phyloP scores from a whole-genome alignment of 495 filamentous ascomycete genomes.

The Pseudomonodictys pantanalensis region DNA sequence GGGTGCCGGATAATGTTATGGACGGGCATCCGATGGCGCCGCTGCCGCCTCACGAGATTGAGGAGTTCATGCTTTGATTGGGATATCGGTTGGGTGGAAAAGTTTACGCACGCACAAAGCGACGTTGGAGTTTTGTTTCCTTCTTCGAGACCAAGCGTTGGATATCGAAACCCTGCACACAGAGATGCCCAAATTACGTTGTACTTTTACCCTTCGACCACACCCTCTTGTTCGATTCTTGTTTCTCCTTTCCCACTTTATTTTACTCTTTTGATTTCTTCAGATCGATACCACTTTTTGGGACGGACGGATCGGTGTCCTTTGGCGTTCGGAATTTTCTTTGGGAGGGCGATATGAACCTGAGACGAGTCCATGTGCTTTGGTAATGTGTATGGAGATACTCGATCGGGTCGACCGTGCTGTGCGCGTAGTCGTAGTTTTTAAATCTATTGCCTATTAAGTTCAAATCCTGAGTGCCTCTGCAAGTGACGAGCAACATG shows the following conservation, averaged over 20 bases:
- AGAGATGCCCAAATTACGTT: conserved; percentile 25
- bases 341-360: not conserved
- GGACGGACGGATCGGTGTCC: not conserved
- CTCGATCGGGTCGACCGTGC: not conserved
- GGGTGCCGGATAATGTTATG: conserved; percentile 52
- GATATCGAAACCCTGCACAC: conserved; percentile 3
- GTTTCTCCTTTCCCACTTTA: conserved; percentile 23
- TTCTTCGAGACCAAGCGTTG: not conserved
- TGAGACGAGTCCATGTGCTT: not conserved
- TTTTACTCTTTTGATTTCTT: conserved; percentile 16
- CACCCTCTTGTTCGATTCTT: conserved; percentile 22
- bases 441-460: not conserved
- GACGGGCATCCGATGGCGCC: not conserved
- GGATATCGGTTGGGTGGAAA: not conserved
- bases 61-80: conserved; percentile 25
- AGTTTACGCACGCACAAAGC: conserved; percentile 11
- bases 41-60: conserved; percentile 12
- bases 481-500: too few relatives aligned
- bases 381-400: conserved; percentile 1
- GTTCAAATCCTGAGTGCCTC: not conserved
- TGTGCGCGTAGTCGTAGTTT: not conserved
- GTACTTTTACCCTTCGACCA: conserved; percentile 22
- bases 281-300: conserved; percentile 15
- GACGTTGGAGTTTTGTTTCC: not conserved
- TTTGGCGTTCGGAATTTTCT: not conserved